Percentiles rank a stretch among this genome's conserved stretches.
phyloP scores from a whole-genome alignment of 768 basidiomycete species.

The Imleria badia region DNA sequence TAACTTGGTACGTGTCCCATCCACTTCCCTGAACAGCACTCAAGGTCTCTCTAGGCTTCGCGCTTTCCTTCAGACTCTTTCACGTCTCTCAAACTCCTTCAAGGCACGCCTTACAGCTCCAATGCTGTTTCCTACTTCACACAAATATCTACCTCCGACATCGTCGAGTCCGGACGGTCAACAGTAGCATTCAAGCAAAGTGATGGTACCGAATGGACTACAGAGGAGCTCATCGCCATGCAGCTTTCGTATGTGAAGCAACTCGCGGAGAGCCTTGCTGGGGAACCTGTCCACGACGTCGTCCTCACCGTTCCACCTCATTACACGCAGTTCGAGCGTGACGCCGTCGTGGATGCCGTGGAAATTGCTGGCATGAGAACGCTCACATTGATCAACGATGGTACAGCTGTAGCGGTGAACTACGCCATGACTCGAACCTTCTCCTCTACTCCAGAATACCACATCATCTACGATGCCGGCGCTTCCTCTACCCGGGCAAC shows the following conservation, averaged over 20 bases:
- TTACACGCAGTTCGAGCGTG: conserved; percentile 88
- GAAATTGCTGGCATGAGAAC: conserved; percentile 87
- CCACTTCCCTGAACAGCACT: neutral
- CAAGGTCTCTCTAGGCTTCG: conserved; percentile 60
- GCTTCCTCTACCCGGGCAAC: conserved; percentile 81
- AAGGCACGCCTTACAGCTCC: conserved; percentile 66
- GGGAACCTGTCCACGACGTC: conserved; percentile 79
- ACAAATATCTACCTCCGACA: conserved; percentile 53
- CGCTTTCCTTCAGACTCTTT: conserved; percentile 90
- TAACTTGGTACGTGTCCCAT: conserved; percentile 64
- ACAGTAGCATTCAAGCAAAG: conserved; percentile 60
- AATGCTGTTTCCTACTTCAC: conserved; percentile 57
- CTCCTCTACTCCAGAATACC: conserved; percentile 66
- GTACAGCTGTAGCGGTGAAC: conserved; percentile 93
- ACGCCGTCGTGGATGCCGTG: conserved; percentile 88
- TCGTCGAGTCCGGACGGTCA: conserved; percentile 54
- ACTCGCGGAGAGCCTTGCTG: conserved; percentile 74
- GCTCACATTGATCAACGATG: conserved; percentile 87
- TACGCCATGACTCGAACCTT: conserved; percentile 97
- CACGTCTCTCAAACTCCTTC: conserved; percentile 79
- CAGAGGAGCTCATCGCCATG: conserved; percentile 93
- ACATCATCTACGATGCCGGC: conserved; percentile 94
- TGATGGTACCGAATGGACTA: conserved; percentile 69
- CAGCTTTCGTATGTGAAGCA: conserved; percentile 88
- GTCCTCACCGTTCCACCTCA: conserved; percentile 89